Base-by-base conservation (phyloP, 768 basidiomycete species). In the Leccinum ochraceum region DNA sequence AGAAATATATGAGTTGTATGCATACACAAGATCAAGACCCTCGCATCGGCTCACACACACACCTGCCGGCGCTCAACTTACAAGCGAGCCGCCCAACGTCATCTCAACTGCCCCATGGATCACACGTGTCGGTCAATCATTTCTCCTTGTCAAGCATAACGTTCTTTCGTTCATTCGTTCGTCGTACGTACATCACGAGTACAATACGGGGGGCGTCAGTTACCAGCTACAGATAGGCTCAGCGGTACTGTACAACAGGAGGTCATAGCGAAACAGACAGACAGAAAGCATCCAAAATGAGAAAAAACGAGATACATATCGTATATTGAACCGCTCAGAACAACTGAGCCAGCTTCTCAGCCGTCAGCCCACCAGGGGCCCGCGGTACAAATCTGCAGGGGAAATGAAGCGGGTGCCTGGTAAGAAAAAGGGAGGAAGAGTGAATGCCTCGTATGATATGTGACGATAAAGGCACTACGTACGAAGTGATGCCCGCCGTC, bases 401-500 rank as follows among this genome's bases (percentile, higher is more conserved):
- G 32, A 74, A 74, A 6, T 60, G 51, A 1, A 39, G 60, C 1
- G 72, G 73, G 30, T 68, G 71, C 20, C 72, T 74, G 44, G 7
- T 7, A 5, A 51, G 17, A 36, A 7, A 42, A 8, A 24, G 42
- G 9, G n/a, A n/a, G 10, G 6, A 28, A 6, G 30, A 28, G 16
- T 54, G 56, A 57, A 54, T 7, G 28, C 14, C 11, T 42, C 3
- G 17, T 26, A n/a, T 11, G 13, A 6, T 20, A 5, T 14, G 20
- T 26, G 36, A 34, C 52, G 42, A 17, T 4, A 11, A 6, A 48
- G 39, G 51, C 6, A 32, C 17, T 6, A 64, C 71, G 56, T 64
- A 73, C 71, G 71, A 69, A 10, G 71, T 72, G 13, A 73, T 56
- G 0, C 71, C 73, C 14, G 53, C 61, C 7, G 69, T 65, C 67